phyloP scores from a whole-genome alignment of 139 green algal genomes.

The Asterochloris erici region DNA sequence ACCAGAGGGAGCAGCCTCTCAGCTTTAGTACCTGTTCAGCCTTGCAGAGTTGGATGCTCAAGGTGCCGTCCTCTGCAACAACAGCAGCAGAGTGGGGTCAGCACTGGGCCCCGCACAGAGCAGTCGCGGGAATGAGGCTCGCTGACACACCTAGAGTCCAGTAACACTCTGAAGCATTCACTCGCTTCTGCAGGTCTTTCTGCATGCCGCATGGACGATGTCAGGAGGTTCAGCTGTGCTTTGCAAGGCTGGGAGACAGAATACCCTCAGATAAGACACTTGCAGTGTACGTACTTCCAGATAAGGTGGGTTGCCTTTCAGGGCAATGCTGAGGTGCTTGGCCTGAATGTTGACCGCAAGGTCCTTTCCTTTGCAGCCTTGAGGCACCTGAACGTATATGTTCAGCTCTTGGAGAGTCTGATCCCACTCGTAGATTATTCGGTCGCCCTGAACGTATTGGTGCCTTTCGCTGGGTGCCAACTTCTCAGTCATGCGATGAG shows the following conservation, averaged over 20 bases:
- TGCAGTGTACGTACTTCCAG: conserved; percentile 55
- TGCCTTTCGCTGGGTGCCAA: conserved; percentile 52
- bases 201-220: conserved; percentile 23
- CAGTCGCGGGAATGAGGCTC: too few relatives aligned
- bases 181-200: conserved; percentile 50
- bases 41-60: conserved; percentile 74
- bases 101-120: not conserved
- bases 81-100: not conserved
- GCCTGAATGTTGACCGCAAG: conserved; percentile 60
- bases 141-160: conserved; percentile 79
- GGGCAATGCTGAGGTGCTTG: conserved; percentile 60
- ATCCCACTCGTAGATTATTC: conserved; percentile 87
- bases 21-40: conserved; percentile 41
- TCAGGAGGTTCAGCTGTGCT: not conserved
- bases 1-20: too few relatives aligned
- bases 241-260: not conserved
- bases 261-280: not conserved
- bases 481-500: conserved; percentile 40
- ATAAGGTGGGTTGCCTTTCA: conserved; percentile 78
- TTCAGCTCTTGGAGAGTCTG: conserved; percentile 81
- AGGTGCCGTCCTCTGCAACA: conserved; percentile 50
- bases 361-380: conserved; percentile 62
- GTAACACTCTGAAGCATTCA: conserved; percentile 72
- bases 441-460: conserved; percentile 47
- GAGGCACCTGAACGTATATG: conserved; percentile 76